Evolutionary conservation across 352 stramenopile genomes (phyloP), one percentile per base, ranked within the genome.

Genomic region (Globisporangium nunn): DNA sequence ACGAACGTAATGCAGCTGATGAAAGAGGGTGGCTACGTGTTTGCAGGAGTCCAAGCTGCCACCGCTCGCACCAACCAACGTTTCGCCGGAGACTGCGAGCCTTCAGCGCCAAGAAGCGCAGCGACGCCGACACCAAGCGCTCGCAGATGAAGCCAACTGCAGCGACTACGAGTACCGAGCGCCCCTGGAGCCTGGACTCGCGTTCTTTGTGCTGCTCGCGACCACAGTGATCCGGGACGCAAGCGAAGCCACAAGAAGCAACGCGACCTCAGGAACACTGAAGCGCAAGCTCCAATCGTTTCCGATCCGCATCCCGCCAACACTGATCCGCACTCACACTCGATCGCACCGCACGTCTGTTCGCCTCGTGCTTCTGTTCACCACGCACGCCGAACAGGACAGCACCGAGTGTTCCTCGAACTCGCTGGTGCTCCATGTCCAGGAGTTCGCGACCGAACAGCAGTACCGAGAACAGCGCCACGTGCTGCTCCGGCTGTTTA

Each of bases 111-210:
- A 50, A 11, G 58, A 66, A 23, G 57, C 61, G 3, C 57, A 72
- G 30, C 50, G 51, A 11, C 58, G 78, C 2, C 68, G 72, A 2
- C 74, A 77, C 28, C 64, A 75, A 28, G 48, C 50, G 28, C 61
- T 82, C 1, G 66, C 69, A 11, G 66, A 71, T 3, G 72, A 83
- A 56, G 70, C 67, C 3, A 85, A 72, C 61, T 88, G 69, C 56
- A 47, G 61, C 12, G 63, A 69, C 31, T 79, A 72, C 35, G 44
- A 61, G 31, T 65, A 72, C 23, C 62, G 72, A 0, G 35, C 67
- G 1, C 63, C 64, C 2, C 72, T 66, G 46, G 49, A 58, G 17
- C 76, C 76, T 45, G 75, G 78, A 7, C 59, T 88, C 50, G 67
- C 58, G 10, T 84, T 88, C 61, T 82, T 84, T 43, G 56, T 58